Evolutionary conservation across 768 basidiomycete species (phyloP), one percentile per base, ranked within the genome.

Genomic region (Crepidotus variabilis): DNA sequence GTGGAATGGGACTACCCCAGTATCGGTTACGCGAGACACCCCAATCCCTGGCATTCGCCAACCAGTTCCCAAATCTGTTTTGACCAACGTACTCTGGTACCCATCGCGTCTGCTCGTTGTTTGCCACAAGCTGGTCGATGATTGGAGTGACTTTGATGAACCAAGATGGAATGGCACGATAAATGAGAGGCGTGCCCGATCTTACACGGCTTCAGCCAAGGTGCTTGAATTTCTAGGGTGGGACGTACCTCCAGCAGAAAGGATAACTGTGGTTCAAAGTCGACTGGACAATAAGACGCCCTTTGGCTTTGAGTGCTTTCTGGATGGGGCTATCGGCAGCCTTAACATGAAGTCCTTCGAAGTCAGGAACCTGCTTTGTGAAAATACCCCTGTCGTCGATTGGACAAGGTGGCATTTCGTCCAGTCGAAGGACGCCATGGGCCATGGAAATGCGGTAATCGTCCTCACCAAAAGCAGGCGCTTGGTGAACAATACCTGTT

Each of bases 41-140:
- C 97, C 97, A 99, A 67, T 99, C 97, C 20, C 95, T 84, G n/a
- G 97, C 97, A 70, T 96, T 98, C 49, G 90, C 88, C 51, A 99
- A 79, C 97, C 97, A 99, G 70, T 93, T 95, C 20, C 94, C 94
- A 67, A 99, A 99, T 33, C 96, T 82, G 61, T 88, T 84, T 57
- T 98, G 95, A 6, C 94, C 92, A 47, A 98, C 87, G 58, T 74
- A 80, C 65, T 92, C 87, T 9, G 97, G 97, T 2, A 99, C 97
- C 95, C 97, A 99, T 72, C 90, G 75, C 6, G 97, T 99, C 62
- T 83, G 79, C 67, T 88, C 80, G 72, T 99, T 98, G 72, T 97
- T 95, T 24, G 81, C 78, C 5, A 98, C 91, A 47, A 99, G 86
- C 58, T 94, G 75, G 61, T 96, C 91, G 39, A 89, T 82, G 63